Percentiles rank a stretch among this genome's conserved stretches.
Evolutionary conservation across 805 yeast genomes (phyloP).

Genomic region (Schwanniomyces polymorphus): DNA sequence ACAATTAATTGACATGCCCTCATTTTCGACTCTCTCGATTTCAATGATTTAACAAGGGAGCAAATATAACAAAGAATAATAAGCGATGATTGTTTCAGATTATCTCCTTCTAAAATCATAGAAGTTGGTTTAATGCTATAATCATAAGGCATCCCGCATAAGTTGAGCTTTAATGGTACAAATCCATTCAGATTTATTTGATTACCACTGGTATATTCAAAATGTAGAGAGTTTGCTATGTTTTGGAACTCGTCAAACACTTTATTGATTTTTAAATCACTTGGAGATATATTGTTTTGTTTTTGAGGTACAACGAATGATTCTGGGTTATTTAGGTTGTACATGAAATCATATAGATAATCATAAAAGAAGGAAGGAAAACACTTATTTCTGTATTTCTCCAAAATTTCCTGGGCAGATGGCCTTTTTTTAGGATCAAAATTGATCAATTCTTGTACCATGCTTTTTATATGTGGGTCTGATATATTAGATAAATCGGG

Average conservation of each 20-base stretch:
- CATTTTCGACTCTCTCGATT: slow-evolving; percentile 57
- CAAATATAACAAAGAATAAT: slow-evolving; percentile 59
- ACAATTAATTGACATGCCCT: slow-evolving; percentile 76
- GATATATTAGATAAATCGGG: slow-evolving; percentile 64
- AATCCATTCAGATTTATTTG: not conserved
- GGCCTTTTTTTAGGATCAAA: slow-evolving; percentile 63
- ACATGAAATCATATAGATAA: slow-evolving; percentile 69
- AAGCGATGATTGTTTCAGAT: slow-evolving; percentile 49
- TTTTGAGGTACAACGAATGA: slow-evolving; percentile 11
- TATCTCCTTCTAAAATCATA: slow-evolving; percentile 9
- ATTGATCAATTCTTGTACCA: slow-evolving; percentile 64
- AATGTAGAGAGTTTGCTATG: slow-evolving; percentile 25
- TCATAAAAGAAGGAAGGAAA: slow-evolving; percentile 72
- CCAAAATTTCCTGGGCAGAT: slow-evolving; percentile 54
- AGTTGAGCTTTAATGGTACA: slow-evolving; percentile 43
- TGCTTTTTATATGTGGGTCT: slow-evolving; percentile 47
- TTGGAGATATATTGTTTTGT: slow-evolving; percentile 21
- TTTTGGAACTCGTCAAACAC: slow-evolving; percentile 60
- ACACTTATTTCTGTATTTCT: slow-evolving; percentile 44
- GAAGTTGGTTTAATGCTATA: slow-evolving; percentile 44
- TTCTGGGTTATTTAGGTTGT: slow-evolving; percentile 24
- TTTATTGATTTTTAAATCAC: slow-evolving; percentile 53
- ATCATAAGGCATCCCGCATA: slow-evolving; percentile 50
- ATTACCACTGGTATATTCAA: slow-evolving; percentile 14
- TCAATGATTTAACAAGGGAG: slow-evolving; percentile 60